Conservation (phyloP, 768 basidiomycete genomes). For the Sporobolomyces roseus region DNA sequence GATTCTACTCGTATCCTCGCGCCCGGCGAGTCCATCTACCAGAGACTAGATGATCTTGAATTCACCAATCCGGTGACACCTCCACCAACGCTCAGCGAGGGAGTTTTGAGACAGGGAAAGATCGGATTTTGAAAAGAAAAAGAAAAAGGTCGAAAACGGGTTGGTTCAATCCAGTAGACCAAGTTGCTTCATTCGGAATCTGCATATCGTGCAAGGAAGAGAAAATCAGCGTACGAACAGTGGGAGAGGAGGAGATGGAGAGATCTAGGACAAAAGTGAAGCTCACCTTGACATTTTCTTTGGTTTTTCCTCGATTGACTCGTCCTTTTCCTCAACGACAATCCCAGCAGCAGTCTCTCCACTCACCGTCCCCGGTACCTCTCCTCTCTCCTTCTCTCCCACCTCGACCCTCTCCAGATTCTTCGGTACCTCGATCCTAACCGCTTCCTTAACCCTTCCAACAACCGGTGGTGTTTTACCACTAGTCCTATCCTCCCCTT, state of each 20-base stretch:
- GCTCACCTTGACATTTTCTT: conserved; percentile 23
- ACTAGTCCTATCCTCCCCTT: conserved; percentile 10
- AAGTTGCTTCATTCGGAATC: conserved; percentile 31
- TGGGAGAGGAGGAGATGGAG: background rate
- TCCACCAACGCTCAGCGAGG: no score
- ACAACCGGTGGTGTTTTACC: conserved; percentile 24
- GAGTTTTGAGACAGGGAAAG: no score
- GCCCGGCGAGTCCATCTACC: no score
- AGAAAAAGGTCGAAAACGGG: no score
- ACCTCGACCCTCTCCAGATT: background rate
- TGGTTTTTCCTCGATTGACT: conserved; percentile 4
- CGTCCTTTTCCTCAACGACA: background rate
- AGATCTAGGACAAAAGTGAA: no score
- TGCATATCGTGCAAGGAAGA: background rate
- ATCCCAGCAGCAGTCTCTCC: background rate
- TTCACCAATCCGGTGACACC: no score
- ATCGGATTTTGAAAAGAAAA: no score
- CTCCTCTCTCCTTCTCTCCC: no score
- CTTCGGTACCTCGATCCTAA: background rate
- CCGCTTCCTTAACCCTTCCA: background rate
- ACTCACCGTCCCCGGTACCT: no score
- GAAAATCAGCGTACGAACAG: background rate
- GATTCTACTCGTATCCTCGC: no score
- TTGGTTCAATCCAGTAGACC: conserved; percentile 20
- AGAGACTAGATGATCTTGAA: no score